These are phyloP conservation scores for Flueggea neowawraea DNA, from an alignment of 441 rosid genomes.

Conservation along the genomic window DNA sequence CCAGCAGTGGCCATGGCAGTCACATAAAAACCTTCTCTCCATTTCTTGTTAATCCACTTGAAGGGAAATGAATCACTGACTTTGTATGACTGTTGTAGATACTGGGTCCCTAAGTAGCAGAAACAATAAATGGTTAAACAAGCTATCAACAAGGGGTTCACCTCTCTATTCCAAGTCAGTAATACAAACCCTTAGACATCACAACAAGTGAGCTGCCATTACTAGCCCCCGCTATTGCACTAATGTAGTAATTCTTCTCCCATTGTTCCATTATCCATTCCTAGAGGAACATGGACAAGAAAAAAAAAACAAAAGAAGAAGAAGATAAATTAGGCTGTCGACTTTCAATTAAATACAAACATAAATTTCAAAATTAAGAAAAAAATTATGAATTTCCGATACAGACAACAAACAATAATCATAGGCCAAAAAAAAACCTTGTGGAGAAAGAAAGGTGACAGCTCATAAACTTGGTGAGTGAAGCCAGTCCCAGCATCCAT, in stretches of 20 bases:
- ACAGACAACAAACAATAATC: too few species aligned
- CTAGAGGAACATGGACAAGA: constrained; percentile 28
- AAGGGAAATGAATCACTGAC: constrained; percentile 93
- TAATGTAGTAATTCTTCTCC: constrained; percentile 93
- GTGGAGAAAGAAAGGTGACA: constrained; percentile 71
- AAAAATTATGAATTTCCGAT: too few species aligned
- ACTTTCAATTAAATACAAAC: neutral
- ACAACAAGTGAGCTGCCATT: constrained; percentile 87
- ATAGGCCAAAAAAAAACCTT: constrained; percentile 47
- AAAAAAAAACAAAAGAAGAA: neutral
- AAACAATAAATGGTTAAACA: constrained; percentile 3
- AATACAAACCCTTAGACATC: constrained; percentile 82
- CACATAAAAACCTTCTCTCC: constrained; percentile 92
- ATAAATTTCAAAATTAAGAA: neutral
- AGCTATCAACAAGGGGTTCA: neutral
- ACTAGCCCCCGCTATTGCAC: constrained; percentile 75
- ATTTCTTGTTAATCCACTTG: constrained; percentile 96
- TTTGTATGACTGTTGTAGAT: constrained; percentile 94
- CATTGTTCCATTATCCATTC: constrained; percentile 99
- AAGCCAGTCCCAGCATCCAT: constrained; percentile 97
- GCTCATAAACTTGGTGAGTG: constrained; percentile 74
- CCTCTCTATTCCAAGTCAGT: neutral
- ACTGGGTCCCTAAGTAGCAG: constrained; percentile 67
- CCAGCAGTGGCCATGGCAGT: constrained; percentile 98
- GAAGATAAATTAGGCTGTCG: neutral